phyloP scores from a whole-genome alignment of 352 stramenopile genomes.

The Phytophthora agathidicida region DNA sequence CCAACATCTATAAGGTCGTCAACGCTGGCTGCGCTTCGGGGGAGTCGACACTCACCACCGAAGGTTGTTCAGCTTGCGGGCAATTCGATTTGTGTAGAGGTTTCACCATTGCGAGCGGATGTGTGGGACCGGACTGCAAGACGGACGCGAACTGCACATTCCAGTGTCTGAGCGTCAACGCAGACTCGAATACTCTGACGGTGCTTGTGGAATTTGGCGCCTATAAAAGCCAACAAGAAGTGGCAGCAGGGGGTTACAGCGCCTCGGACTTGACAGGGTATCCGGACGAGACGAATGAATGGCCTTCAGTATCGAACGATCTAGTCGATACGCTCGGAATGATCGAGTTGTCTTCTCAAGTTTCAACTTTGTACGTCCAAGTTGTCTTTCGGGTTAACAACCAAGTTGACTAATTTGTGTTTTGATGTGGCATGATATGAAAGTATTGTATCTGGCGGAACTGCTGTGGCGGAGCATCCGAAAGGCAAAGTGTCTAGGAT shows the following conservation, averaged over 20 bases:
- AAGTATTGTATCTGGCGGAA: conserved; percentile 11
- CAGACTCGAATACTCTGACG: conserved; percentile 1
- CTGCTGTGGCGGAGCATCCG: neutral
- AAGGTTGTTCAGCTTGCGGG: conserved; percentile 19
- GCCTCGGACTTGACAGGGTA: neutral
- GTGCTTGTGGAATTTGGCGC: conserved; percentile 30
- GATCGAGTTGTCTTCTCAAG: conserved; percentile 6
- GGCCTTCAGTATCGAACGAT: conserved; percentile 6
- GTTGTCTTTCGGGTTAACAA: too few species aligned
- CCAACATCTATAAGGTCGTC: neutral
- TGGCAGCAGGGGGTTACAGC: conserved; percentile 1
- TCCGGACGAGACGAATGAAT: conserved; percentile 3
- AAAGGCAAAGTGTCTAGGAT: conserved; percentile 15
- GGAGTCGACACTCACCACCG: conserved; percentile 20
- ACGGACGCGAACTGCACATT: conserved; percentile 22
- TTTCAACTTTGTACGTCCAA: conserved; percentile 8
- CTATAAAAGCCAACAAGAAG: conserved; percentile 3
- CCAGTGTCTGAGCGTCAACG: conserved; percentile 19
- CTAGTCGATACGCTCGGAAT: conserved; percentile 8
- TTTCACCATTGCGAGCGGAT: conserved; percentile 9
- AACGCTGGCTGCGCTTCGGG: conserved; percentile 13
- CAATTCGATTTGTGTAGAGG: conserved; percentile 13
- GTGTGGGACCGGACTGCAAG: conserved; percentile 17
- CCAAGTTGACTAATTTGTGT: neutral
- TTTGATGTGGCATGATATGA: too few species aligned